Base-by-base conservation (phyloP, 2,329 filamentous ascomycete genomes). In the Dothideomycetes sp. region DNA sequence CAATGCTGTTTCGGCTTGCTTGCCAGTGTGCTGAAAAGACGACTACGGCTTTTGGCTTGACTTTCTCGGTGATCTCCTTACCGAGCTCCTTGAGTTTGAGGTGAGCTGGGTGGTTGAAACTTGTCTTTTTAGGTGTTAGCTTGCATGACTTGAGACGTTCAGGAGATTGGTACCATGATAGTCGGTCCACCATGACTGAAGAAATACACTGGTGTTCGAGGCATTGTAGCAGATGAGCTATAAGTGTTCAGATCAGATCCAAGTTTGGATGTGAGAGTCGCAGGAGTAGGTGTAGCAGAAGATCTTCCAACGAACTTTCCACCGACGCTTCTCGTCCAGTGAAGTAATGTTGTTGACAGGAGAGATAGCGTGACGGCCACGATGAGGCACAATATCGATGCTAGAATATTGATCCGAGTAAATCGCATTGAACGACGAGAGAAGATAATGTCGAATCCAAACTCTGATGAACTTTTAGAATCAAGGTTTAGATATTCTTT, bases 1-100 rank as follows among this genome's bases (percentile, higher is more conserved):
- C 65, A 46, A 85, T 71, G 3, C 64, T 67, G 50, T 70, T 64
- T 27, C 61, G 60, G 54, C 62, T 32, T 5, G 70, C 76, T 61
- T 84, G 78, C 82, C 83, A 87, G 59, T 88, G 82, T 1, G 81
- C 83, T 1, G 82, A 85, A 55, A 88, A 80, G 18, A 86, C 78
- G 1, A 87, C 76, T 12, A 87, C 71, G 2, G 81, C 83, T 47
- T 74, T 78, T 2, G 82, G 82, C 51, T 78, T 80, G 30, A 85
- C 74, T 46, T 76, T 73, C 19, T 72, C 65, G 0, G 80, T 84
- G 54, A 87, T 84, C 52, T 86, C 81, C 6, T 59, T 67, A 29
- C 82, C 82, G 38, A 85, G 78, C 17, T 67, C 57, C 49, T 79
- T 71, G 4, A 87, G 71, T 41, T 80, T 65, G 4, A 65, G 56